Conservation (phyloP, 106 monocot species). For the Dendrobium catenatum region DNA sequence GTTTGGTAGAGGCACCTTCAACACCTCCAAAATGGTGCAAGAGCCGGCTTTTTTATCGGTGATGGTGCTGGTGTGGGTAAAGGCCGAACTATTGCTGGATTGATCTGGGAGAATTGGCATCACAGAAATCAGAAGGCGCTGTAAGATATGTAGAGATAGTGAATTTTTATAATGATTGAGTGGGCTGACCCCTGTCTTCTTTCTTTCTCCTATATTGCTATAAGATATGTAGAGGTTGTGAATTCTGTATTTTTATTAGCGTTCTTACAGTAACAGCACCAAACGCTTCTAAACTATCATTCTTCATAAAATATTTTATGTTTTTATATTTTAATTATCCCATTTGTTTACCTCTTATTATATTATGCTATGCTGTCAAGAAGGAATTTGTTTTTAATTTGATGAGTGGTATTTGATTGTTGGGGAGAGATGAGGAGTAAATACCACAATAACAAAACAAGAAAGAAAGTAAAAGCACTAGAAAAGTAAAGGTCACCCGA, state of each 20-base stretch:
- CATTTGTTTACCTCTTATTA: not conserved
- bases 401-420: no score
- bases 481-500: no score
- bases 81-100: slow-evolving; percentile 94
- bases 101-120: slow-evolving; percentile 99
- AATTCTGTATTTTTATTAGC: not conserved
- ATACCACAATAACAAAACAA: no score
- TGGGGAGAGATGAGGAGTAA: no score
- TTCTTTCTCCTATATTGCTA: not conserved
- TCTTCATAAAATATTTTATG: not conserved
- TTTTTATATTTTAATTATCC: not conserved
- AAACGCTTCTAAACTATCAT: not conserved
- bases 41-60: slow-evolving; percentile 98
- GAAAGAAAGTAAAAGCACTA: no score
- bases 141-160: slow-evolving; percentile 37
- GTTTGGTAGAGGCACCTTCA: slow-evolving; percentile 75
- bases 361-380: no score
- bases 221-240: no score
- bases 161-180: not conserved
- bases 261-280: not conserved
- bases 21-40: slow-evolving; percentile 72
- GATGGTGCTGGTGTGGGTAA: slow-evolving; percentile 99
- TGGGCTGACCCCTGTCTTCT: not conserved
- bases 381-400: no score
- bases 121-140: slow-evolving; percentile 69